Evolutionary conservation across 148 eudicot species (phyloP), one percentile per base, ranked within the genome.

Genomic region (Agrostemma githago): DNA sequence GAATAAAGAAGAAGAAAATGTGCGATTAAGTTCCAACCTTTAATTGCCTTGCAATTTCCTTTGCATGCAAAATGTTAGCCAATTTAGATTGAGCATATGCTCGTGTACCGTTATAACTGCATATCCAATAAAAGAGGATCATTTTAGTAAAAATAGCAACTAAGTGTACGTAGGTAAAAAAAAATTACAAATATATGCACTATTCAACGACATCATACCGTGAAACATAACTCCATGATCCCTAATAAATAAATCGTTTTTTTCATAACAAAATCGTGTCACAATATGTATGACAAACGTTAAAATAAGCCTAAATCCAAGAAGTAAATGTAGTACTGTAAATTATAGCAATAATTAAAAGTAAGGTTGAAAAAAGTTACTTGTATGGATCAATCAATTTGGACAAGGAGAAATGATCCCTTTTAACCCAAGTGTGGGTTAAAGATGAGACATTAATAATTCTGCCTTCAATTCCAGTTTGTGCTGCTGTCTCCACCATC

Each of bases 61-160:
- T 90, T 57, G 88, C 96, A 79, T 95, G 98, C 86, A 95, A 68
- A 68, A 95, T 90, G 77, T 77, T 87, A 46, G 97, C 98, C 80
- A 92, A 62, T 74, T 95, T 95, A 6, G 98, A 88, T 67, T 92
- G 97, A 19, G 97, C 92, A 70, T 95, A 95, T 39, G 98, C 98
- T 3, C 85, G 85, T 71, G 97, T 95, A 70, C 88, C 93, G 68
- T 92, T 90, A 74, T 92, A 95, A 26, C 97, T 95, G 80, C 83
- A 86, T 12, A 48, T 15, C 62, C 43, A 17, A 38, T 51, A 74
- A 66, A 78, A 62, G 39, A 12, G 38, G n/a, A 62, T 34, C 4
- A 59, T 5, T 26, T 68, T 16, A 56, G 46, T 19, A 51, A 60
- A 5, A 21, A 34, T 15, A 16, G 8, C 54, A 16, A 21, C 11